phyloP scores from a whole-genome alignment of 352 stramenopile species.

The Pythium periplocum region DNA sequence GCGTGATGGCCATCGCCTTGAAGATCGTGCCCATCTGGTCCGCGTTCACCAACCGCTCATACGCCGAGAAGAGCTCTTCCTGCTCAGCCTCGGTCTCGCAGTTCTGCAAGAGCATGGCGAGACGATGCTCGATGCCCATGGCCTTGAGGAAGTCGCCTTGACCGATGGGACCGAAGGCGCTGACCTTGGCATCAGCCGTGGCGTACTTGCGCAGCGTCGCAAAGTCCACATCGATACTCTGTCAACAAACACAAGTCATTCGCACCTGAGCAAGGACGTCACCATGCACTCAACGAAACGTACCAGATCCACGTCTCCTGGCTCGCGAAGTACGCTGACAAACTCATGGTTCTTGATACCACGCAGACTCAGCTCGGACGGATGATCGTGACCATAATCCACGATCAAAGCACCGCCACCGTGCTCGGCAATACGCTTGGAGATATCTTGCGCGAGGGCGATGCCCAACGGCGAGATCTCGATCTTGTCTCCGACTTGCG shows the following conservation, averaged over 20 bases:
- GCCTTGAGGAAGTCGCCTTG: conserved; percentile 92
- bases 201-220: conserved; percentile 63
- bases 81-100: conserved; percentile 77
- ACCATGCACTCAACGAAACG: conserved; percentile 11
- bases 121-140: conserved; percentile 93
- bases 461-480: conserved; percentile 93
- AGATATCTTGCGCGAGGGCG: conserved; percentile 90
- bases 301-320: conserved; percentile 89
- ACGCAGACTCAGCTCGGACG: conserved; percentile 86
- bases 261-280: not conserved
- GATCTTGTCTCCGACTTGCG: conserved; percentile 82
- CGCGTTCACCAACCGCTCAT: conserved; percentile 88
- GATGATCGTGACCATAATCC: conserved; percentile 94
- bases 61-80: conserved; percentile 87
- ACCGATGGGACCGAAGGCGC: conserved; percentile 83
- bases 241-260: conserved; percentile 5
- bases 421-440: conserved; percentile 77
- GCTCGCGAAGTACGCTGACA: conserved; percentile 89
- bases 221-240: conserved; percentile 90
- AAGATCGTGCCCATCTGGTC: conserved; percentile 94
- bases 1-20: conserved; percentile 90
- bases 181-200: conserved; percentile 44
- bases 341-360: conserved; percentile 94
- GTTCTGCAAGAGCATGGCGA: conserved; percentile 88
- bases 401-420: conserved; percentile 89